Evolutionary conservation across 371 early-diverging fungal genomes (phyloP).

Genomic region (Rhizopus microsporus): DNA sequence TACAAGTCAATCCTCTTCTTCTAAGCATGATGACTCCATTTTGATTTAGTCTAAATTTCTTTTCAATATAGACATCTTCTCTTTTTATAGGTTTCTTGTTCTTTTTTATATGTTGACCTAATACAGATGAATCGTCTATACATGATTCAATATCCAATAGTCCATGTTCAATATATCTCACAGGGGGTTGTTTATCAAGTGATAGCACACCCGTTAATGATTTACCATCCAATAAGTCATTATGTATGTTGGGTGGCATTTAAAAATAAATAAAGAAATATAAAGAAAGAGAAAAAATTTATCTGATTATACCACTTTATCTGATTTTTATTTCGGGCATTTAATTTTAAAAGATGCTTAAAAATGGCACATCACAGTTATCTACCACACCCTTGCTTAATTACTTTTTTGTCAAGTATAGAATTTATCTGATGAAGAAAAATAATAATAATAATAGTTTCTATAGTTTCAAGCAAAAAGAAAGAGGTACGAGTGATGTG

Average conservation of each 20-base stretch:
- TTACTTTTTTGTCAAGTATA: no score
- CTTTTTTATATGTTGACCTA: conserved; percentile 46
- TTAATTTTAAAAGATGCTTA: no score
- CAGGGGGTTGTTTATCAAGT: conserved; percentile 23
- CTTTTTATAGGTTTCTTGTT: conserved; percentile 1
- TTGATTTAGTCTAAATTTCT: conserved; percentile 1
- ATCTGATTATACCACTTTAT: not conserved
- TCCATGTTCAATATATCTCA: not conserved
- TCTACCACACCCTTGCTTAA: no score
- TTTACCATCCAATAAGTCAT: conserved; percentile 29
- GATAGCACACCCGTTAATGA: conserved; percentile 31
- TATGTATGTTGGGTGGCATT: conserved; percentile 10
- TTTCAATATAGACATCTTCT: conserved; percentile 29
- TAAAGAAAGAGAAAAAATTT: not conserved
- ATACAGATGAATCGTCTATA: conserved; percentile 23
- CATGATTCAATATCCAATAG: conserved; percentile 60
- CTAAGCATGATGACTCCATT: conserved; percentile 46
- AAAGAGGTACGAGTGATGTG: no score
- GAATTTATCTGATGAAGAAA: no score
- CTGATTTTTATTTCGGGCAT: not conserved
- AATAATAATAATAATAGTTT: no score
- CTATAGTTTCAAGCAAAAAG: no score
- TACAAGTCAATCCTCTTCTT: conserved; percentile 41
- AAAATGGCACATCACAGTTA: no score
- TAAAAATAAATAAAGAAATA: not conserved